Conservation (phyloP, 2,329 filamentous ascomycete genomes). For the Raffaelea albimanens region DNA sequence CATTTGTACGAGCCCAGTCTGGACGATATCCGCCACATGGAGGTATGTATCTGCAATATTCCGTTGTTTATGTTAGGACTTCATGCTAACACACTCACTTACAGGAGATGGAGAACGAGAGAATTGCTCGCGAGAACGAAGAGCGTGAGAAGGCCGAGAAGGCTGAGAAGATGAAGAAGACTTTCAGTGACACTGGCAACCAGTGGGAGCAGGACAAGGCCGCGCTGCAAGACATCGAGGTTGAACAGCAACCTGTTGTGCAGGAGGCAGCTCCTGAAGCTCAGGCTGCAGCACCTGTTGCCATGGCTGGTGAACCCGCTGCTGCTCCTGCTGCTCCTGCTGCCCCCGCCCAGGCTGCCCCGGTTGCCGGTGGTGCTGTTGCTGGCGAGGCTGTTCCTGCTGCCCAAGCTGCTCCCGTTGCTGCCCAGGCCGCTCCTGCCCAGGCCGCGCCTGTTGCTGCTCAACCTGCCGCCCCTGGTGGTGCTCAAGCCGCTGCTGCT, state of each 20-base stretch:
- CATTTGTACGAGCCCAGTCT: slow-evolving; percentile 99
- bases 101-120: slow-evolving; percentile 87
- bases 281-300: slow-evolving; percentile 2
- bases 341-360: not conserved
- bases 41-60: slow-evolving; percentile 36
- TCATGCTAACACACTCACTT: not conserved
- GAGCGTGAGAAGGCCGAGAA: slow-evolving; percentile 65
- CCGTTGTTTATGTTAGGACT: not conserved
- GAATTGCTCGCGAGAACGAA: slow-evolving; percentile 68
- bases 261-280: slow-evolving; percentile 23
- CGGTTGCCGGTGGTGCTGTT: not conserved
- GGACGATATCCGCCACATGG: slow-evolving; percentile 96
- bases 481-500: slow-evolving; percentile 1
- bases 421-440: not conserved
- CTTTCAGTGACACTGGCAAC: slow-evolving; percentile 64
- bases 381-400: slow-evolving; percentile 1
- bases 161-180: slow-evolving; percentile 67
- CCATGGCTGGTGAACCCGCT: not conserved
- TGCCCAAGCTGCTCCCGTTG: slow-evolving; percentile 1
- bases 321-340: slow-evolving; percentile 5
- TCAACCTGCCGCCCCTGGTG: not conserved
- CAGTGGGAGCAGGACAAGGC: slow-evolving; percentile 91
- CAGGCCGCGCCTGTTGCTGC: not conserved
- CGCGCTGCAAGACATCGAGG: slow-evolving; percentile 60
- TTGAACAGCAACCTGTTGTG: slow-evolving; percentile 35